phyloP scores from a whole-genome alignment of 805 yeast species.

The Teunomyces lycoperdinae region DNA sequence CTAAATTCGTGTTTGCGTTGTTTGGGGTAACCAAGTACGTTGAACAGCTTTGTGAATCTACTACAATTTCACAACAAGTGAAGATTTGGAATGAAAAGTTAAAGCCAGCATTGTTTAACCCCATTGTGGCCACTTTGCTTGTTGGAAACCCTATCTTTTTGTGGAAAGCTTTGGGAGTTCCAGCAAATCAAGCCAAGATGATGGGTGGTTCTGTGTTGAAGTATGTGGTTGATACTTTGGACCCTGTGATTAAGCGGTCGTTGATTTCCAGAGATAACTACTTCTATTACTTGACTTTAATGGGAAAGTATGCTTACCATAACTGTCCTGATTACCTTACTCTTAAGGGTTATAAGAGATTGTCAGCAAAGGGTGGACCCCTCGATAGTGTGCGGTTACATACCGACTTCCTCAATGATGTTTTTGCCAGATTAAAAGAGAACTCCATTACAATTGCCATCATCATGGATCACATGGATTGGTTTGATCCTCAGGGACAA shows the following conservation, averaged over 20 bases:
- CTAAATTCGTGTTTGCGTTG: constrained; percentile 54
- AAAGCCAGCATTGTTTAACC: constrained; percentile 70
- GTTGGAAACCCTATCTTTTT: constrained; percentile 82
- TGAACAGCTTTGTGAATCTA: constrained; percentile 53
- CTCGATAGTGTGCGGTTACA: constrained; percentile 71
- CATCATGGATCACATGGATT: constrained; percentile 91
- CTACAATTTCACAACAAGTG: constrained; percentile 59
- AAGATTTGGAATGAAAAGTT: constrained; percentile 60
- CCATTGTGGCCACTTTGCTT: constrained; percentile 60
- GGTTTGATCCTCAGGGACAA: constrained; percentile 68
- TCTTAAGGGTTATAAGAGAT: constrained; percentile 50
- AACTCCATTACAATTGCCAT: constrained; percentile 71
- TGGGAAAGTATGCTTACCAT: constrained; percentile 54
- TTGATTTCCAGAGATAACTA: constrained; percentile 70
- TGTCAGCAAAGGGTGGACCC: constrained; percentile 45
- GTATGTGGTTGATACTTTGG: constrained; percentile 74
- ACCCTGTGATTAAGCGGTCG: constrained; percentile 65
- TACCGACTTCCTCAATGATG: constrained; percentile 77
- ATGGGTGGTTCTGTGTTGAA: constrained; percentile 70
- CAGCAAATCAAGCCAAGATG: constrained; percentile 78
- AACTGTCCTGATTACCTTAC: constrained; percentile 81
- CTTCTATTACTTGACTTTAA: constrained; percentile 68
- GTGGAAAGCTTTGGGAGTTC: constrained; percentile 91
- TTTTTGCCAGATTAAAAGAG: constrained; percentile 60
- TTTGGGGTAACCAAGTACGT: constrained; percentile 54